phyloP scores from a whole-genome alignment of 345 rosid species.

The Eucalyptus sp. region DNA sequence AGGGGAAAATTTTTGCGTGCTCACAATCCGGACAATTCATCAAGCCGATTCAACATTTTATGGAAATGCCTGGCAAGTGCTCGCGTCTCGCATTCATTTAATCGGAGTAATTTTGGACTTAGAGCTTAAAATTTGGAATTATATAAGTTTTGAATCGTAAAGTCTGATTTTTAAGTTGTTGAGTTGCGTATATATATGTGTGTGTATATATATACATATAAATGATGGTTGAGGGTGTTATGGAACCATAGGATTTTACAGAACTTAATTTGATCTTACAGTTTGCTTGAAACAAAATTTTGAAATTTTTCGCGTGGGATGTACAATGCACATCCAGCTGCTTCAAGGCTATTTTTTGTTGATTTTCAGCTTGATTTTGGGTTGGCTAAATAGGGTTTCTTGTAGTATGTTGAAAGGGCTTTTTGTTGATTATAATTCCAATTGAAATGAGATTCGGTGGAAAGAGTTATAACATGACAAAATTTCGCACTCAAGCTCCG shows the following conservation, averaged over 20 bases:
- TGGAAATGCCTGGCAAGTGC: rapidly evolving
- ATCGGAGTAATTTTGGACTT: rapidly evolving
- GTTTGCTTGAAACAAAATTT: no score
- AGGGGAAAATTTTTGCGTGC: no score
- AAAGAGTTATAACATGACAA: no score
- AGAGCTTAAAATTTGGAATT: rapidly evolving
- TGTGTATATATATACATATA: no score
- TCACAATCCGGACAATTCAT: no score
- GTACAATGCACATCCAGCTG: no score
- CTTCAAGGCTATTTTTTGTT: rapidly evolving
- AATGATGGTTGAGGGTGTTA: rapidly evolving
- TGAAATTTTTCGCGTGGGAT: rapidly evolving
- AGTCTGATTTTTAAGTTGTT: no score
- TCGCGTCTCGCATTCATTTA: rapidly evolving
- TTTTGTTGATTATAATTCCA: rapidly evolving
- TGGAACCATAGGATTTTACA: rapidly evolving
- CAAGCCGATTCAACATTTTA: no score
- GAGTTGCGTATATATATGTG: rapidly evolving
- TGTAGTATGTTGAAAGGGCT: no score
- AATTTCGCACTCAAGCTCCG: rapidly evolving
- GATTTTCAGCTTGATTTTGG: rapidly evolving
- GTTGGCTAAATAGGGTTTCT: no score
- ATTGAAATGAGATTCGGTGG: rapidly evolving
- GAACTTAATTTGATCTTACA: rapidly evolving
- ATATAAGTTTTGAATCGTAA: no score